Evolutionary conservation across 805 yeast species (phyloP).

Genomic region (Lipomyces sp.): DNA sequence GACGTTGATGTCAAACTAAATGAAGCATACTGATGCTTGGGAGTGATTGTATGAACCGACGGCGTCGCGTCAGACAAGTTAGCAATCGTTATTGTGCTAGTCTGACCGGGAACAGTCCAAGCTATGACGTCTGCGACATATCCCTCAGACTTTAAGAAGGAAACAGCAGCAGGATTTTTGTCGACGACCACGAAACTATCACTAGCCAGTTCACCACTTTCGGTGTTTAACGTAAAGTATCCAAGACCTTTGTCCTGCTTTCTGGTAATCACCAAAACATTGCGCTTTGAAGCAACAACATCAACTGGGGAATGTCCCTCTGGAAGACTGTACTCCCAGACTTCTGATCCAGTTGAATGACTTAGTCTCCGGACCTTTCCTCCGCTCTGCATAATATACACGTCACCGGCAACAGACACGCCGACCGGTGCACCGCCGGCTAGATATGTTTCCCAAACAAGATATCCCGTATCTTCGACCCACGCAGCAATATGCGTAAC

Average conservation of each 20-base stretch:
- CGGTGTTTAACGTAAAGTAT: conserved; percentile 5
- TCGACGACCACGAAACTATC: conserved; percentile 14
- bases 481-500: conserved; percentile 23
- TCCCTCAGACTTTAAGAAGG: conserved; percentile 6
- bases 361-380: conserved; percentile 24
- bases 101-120: conserved; percentile 23
- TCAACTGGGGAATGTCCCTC: conserved; percentile 21
- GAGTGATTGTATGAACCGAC: conserved; percentile 10
- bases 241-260: conserved; percentile 20
- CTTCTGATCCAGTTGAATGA: conserved; percentile 16
- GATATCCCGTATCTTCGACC: conserved; percentile 22
- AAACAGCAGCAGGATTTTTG: conserved; percentile 22
- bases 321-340: conserved; percentile 15
- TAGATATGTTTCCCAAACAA: conserved; percentile 31
- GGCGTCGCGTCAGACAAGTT: background rate
- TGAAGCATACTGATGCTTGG: conserved; percentile 14
- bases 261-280: conserved; percentile 22
- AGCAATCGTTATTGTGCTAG: conserved; percentile 19
- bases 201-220: conserved; percentile 4
- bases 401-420: conserved; percentile 18
- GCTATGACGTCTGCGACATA: background rate
- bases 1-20: background rate
- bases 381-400: conserved; percentile 18
- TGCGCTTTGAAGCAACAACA: background rate
- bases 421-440: conserved; percentile 27